Evolutionary conservation across 2,329 filamentous ascomycete species (phyloP), one percentile per base, ranked within the genome.

Genomic region (Diaporthe nobilis): DNA sequence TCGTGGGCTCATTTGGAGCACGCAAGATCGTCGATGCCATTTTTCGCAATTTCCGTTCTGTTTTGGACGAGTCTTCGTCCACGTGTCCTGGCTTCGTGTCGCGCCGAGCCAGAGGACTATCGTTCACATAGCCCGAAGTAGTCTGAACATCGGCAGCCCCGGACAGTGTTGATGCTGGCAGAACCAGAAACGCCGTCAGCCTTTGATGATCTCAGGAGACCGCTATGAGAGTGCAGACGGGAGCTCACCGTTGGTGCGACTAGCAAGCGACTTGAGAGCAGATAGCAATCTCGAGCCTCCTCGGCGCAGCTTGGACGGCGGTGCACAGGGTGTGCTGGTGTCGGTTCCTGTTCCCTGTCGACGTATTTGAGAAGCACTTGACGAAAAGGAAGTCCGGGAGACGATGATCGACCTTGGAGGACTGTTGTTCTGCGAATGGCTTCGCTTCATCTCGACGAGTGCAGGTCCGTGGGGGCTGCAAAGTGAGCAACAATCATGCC

Each of bases 251-350:
- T 55, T 78, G 82, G 83, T 79, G 39, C 65, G 73, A 42, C 61
- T 53, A 22, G 73, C 57, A 28, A 77, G 44, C 13, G 73, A 77
- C 42, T 83, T 85, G 28, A 89, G 76, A 31, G 83, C 85, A 6
- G 85, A 86, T 72, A 85, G 78, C n/a, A 88, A 78, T 57, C 81
- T 85, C 8, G 85, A 86, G n/a, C 85, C 83, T 57, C 85, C 84
- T 34, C 84, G 83, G 73, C 83, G 82, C 53, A 85, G 63, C 76
- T 86, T 88, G 5, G 84, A 76, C 77, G 82, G 67, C 77, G 81
- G 75, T 78, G 80, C 20, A 75, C 77, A 63, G 79, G 77, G 65
- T 79, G 79, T 13, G 15, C 39, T 28, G 15, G 39, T 34, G n/a
- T 71, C 68, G 17, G 70, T 63, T 13, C 17, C 71, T 73, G 60